phyloP scores from a whole-genome alignment of 1,284 basidiomycete genomes.

The Cerioporus squamosus region DNA sequence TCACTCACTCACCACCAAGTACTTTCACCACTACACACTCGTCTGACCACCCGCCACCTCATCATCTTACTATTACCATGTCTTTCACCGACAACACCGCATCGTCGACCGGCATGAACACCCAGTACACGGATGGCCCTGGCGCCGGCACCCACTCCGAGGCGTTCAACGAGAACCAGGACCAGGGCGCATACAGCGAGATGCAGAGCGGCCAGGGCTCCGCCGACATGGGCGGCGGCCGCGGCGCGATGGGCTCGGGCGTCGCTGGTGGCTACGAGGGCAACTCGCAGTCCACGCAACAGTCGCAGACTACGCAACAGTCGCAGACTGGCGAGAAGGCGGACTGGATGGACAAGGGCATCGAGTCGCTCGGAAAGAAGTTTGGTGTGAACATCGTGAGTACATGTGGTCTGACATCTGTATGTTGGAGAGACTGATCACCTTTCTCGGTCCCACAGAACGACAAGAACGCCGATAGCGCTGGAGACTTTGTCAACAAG shows the following conservation, averaged over 20 bases:
- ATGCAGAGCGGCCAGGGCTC: constrained; percentile 17
- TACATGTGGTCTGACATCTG: not conserved
- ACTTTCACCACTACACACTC: not conserved
- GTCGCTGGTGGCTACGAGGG: constrained; percentile 21
- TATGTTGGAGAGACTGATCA: too few relatives aligned
- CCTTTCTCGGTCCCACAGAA: constrained; percentile 22
- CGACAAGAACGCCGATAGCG: constrained; percentile 32
- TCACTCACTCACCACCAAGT: not conserved
- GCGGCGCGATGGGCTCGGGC: constrained; percentile 19
- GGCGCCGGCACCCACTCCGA: constrained; percentile 17
- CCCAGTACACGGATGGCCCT: constrained; percentile 18
- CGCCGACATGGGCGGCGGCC: constrained; percentile 25
- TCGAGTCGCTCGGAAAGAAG: constrained; percentile 28
- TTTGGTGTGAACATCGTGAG: constrained; percentile 32
- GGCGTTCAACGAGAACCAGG: constrained; percentile 18
- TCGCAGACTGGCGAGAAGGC: constrained; percentile 24
- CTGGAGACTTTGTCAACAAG: constrained; percentile 35
- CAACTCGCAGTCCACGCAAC: constrained; percentile 3
- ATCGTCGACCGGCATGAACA: constrained; percentile 16
- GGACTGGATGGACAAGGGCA: constrained; percentile 38
- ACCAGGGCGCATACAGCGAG: constrained; percentile 21
- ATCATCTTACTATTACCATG: not conserved
- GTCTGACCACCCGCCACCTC: constrained; percentile 4
- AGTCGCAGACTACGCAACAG: not conserved
- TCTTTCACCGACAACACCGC: constrained; percentile 6